Base-by-base conservation (phyloP, 2,329 filamentous ascomycete species). In the Fusarium chuoi region DNA sequence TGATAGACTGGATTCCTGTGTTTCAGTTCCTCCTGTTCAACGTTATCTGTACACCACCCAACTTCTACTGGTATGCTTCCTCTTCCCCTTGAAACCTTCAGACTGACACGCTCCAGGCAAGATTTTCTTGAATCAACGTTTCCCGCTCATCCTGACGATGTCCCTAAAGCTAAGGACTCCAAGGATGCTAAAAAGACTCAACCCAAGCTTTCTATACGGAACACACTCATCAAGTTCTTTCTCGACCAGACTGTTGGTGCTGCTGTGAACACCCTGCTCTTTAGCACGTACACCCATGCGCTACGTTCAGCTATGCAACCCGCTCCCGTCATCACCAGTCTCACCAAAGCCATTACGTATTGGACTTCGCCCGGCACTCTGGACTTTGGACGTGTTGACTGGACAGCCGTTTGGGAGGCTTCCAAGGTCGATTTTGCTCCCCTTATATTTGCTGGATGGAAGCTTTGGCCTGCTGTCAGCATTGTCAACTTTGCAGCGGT, bases 11-110 rank as follows among this genome's bases (percentile, higher is more conserved):
- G 82, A 83, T 88, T 10, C 90, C 92, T 8, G 86, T 97, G 48
- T 84, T 95, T 75, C 93, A 95, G 80, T 98, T 97, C 82, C 84
- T 93, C 58, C 79, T 94, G 60, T 97, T 92, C 85, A 89, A 91
- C 73, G 79, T 93, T 39, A 79, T 97, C 67, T 92, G 88, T 81
- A 92, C 91, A 45, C 94, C 95, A 6, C 93, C 93, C 49, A 98
- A 98, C 83, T 94, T 94, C 79, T 80, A 94, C 77, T 98, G 94
- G 95, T 90, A 81, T 76, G 84, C n/a, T 39, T 39, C 51, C 28
- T 36, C 64, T 71, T 61, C n/a, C 79, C 79, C 48, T 64, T 49
- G 22, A 20, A 61, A 56, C 26, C 41, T 59, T 38, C 33, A 39
- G 67, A 71, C 62, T 80, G 45, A 72, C 56, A n/a, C 26, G n/a